Evolutionary conservation across 768 basidiomycete species (phyloP).

Genomic region (Pleurotus sapidus): DNA sequence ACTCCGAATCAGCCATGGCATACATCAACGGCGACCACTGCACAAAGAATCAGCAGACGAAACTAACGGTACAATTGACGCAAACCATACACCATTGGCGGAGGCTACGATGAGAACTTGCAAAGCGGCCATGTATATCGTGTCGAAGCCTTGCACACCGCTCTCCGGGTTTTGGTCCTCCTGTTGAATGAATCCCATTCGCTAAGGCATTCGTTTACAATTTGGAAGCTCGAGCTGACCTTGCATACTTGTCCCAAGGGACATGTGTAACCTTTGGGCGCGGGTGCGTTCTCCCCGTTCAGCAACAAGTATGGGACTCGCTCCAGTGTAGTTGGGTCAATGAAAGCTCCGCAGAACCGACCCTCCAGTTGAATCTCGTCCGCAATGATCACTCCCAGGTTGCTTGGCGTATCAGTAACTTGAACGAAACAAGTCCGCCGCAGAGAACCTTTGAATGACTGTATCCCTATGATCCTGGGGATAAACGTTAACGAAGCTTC

Average conservation of each 20-base stretch:
- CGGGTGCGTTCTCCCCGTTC: constrained; percentile 20
- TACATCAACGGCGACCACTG: constrained; percentile 89
- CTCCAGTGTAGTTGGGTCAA: constrained; percentile 58
- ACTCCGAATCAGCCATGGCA: constrained; percentile 84
- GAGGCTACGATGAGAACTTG: constrained; percentile 86
- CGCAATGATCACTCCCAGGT: constrained; percentile 42
- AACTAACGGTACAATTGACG: constrained; percentile 1
- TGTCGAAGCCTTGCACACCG: constrained; percentile 82
- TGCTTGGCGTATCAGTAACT: constrained; percentile 27
- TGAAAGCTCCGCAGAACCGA: constrained; percentile 79
- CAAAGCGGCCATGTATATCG: constrained; percentile 74
- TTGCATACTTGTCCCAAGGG: constrained; percentile 82
- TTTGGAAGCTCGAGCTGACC: constrained; percentile 33
- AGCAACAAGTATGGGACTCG: constrained; percentile 30
- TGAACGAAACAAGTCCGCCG: constrained; percentile 59
- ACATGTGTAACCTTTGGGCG: constrained; percentile 84
- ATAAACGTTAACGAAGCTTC: background rate
- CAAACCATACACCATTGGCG: constrained; percentile 63
- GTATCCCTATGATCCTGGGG: constrained; percentile 84
- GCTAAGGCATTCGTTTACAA: too few relatives aligned
- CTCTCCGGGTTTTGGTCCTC: constrained; percentile 63
- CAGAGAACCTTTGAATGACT: constrained; percentile 87
- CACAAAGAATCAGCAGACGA: background rate
- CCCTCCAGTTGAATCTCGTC: constrained; percentile 35
- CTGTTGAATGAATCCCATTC: constrained; percentile 25